Evolutionary conservation across 495 filamentous ascomycete species (phyloP), one percentile per base, ranked within the genome.

Genomic region (Penicillium canescens): DNA sequence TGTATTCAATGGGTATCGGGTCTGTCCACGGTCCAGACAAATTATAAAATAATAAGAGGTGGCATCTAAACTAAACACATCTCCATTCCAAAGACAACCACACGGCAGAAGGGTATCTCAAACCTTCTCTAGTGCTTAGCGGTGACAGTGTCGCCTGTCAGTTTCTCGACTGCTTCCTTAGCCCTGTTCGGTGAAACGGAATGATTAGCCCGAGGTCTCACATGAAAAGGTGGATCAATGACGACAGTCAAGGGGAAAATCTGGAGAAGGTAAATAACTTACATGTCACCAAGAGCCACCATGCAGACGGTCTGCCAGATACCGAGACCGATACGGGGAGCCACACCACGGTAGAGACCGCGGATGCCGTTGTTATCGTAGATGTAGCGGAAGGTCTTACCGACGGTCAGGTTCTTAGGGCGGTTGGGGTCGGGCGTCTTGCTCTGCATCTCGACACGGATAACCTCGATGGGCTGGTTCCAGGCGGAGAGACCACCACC

Each of bases 241-340:
- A 47, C 34, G 40, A 38, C 16, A 44, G 46, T 16, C 7, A 54
- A 23, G 38, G 21, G 24, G 36, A 46, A 51, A 46, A 37, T 28
- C 0, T 4, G 31, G 35, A 52, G 44, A 7, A 46, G 36, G 37
- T 9, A 38, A 31, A 54, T 33, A 42, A 86, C 92, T 83, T 75
- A 96, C 92, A 96, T 91, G 80, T 98, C 94, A 79, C 94, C 94
- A 79, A 98, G 82, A 67, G 93, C 94, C 76, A 98, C 94, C 94
- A 98, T 98, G 80, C 94, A 98, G 68, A 98, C 90, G 52, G 94
- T 98, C 82, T 98, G 94, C 94, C 94, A 98, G 77, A 98, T 86
- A 60, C 94, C 88, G 50, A 98, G 84, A 45, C 90, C 95, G 68
- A 98, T 90, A 65, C 94, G 85, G 61, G 94, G 94, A 55, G 92